phyloP scores from a whole-genome alignment of 2,329 filamentous ascomycete genomes.

The Diplodia scrobiculata region DNA sequence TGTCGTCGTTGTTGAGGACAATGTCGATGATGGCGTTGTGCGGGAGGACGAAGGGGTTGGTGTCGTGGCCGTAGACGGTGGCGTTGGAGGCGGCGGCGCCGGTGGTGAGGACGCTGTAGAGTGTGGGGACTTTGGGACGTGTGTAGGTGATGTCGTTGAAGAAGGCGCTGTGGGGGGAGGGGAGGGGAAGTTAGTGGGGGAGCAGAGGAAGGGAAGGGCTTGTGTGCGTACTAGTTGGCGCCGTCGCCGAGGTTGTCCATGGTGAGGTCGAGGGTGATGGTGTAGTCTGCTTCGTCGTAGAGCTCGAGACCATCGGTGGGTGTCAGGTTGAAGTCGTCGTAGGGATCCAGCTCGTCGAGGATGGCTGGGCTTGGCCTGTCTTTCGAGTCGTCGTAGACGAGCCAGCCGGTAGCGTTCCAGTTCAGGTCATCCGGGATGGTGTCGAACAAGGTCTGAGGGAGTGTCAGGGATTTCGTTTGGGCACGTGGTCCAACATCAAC shows the following conservation, averaged over 20 bases:
- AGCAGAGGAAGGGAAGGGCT: not conserved
- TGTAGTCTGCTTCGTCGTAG: slow-evolving; percentile 63
- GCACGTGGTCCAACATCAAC: too few relatives aligned
- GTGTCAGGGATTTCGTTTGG: too few relatives aligned
- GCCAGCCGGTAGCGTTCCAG: slow-evolving; percentile 60
- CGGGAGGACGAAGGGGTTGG: slow-evolving; percentile 64
- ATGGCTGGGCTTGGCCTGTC: slow-evolving; percentile 54
- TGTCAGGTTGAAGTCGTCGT: slow-evolving; percentile 72
- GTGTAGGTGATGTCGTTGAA: slow-evolving; percentile 77
- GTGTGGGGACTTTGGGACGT: slow-evolving; percentile 71
- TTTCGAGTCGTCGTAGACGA: slow-evolving; percentile 57
- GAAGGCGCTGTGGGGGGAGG: slow-evolving; percentile 44
- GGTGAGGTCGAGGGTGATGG: slow-evolving; percentile 60
- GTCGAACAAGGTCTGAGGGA: slow-evolving; percentile 60
- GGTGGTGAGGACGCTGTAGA: slow-evolving; percentile 73
- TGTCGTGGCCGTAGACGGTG: slow-evolving; percentile 55
- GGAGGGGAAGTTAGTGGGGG: not conserved
- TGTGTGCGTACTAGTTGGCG: slow-evolving; percentile 59
- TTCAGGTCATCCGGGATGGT: slow-evolving; percentile 67
- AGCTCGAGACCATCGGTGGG: slow-evolving; percentile 67
- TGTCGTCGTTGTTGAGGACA: slow-evolving; percentile 73
- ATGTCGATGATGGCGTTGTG: slow-evolving; percentile 69
- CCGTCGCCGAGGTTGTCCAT: slow-evolving; percentile 71
- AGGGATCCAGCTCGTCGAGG: slow-evolving; percentile 64
- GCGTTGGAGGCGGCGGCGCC: slow-evolving; percentile 51